Percentiles rank a stretch among this genome's conserved stretches.
These are phyloP conservation scores for Aspergillus cavernicola DNA, from an alignment of 495 filamentous ascomycete species.

Conservation along the genomic window DNA sequence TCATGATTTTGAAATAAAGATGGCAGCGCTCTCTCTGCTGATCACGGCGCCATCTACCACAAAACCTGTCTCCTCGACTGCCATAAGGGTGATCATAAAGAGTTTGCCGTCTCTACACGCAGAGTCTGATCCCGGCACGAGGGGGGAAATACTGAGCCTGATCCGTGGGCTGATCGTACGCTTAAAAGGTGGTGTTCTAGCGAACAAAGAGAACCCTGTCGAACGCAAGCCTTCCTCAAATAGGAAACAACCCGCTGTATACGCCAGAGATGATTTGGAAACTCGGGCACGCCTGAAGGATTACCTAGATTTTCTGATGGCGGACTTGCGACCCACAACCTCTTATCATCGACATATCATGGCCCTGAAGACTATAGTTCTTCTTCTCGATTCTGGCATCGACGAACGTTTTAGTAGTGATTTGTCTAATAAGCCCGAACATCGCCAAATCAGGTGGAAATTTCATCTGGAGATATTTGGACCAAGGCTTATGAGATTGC, in stretches of 20 bases:
- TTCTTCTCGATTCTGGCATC: conserved; percentile 57
- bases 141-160: conserved; percentile 68
- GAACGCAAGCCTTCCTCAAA: conserved; percentile 9
- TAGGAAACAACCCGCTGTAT: conserved; percentile 15
- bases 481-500: conserved; percentile 40
- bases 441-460: conserved; percentile 42
- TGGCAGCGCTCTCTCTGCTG: conserved; percentile 72
- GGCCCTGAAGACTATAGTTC: conserved; percentile 61
- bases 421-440: conserved; percentile 14
- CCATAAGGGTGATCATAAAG: conserved; percentile 55
- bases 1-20: conserved; percentile 59
- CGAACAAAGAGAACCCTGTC: conserved; percentile 14
- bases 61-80: conserved; percentile 58
- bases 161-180: conserved; percentile 66
- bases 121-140: conserved; percentile 78
- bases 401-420: conserved; percentile 25
- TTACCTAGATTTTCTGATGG: conserved; percentile 67
- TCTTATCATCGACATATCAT: conserved; percentile 88
- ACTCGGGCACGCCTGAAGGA: conserved; percentile 61
- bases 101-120: conserved; percentile 67
- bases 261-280: conserved; percentile 29
- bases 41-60: conserved; percentile 65
- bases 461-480: conserved; percentile 53
- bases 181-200: conserved; percentile 42
- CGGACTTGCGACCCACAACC: conserved; percentile 67